Conservation (phyloP, 179 eudicot genomes). For the Carnegiea gigantea region DNA sequence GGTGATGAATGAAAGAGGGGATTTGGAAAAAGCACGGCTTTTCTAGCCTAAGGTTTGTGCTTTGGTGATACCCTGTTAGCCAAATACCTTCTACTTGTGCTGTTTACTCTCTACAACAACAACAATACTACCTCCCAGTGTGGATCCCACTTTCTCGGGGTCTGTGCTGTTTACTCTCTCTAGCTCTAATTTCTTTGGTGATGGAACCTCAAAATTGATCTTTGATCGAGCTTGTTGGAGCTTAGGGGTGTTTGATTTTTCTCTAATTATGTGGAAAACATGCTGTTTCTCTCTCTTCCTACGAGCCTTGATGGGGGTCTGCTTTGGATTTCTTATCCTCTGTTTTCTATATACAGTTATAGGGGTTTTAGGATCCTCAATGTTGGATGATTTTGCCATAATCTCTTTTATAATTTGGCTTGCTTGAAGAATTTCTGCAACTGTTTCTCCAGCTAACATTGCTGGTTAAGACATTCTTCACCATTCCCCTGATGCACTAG, state of each 20-base stretch:
- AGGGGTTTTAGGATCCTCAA: slow-evolving; percentile 80
- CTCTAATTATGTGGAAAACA: slow-evolving; percentile 33
- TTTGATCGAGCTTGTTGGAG: slow-evolving; percentile 55
- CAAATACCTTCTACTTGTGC: slow-evolving; percentile 30
- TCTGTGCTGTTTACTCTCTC: slow-evolving; percentile 18
- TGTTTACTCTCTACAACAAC: slow-evolving; percentile 24
- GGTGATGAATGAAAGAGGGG: slow-evolving; percentile 78
- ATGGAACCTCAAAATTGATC: slow-evolving; percentile 71
- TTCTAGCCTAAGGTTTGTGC: slow-evolving; percentile 80
- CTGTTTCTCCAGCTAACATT: slow-evolving; percentile 81
- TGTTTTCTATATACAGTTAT: slow-evolving; percentile 34
- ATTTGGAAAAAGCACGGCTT: slow-evolving; percentile 83
- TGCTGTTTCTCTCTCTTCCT: slow-evolving; percentile 71
- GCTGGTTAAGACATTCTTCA: slow-evolving; percentile 80
- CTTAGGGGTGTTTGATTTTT: slow-evolving; percentile 39
- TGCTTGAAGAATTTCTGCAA: slow-evolving; percentile 70
- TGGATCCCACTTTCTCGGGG: too few relatives aligned
- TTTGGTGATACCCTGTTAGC: slow-evolving; percentile 89
- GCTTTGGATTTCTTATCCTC: slow-evolving; percentile 33
- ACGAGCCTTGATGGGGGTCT: slow-evolving; percentile 53
- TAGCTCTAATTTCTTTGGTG: slow-evolving; percentile 40
- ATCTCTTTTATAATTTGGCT: slow-evolving; percentile 61
- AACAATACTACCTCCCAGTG: too few relatives aligned
- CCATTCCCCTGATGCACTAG: slow-evolving; percentile 65
- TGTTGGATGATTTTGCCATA: slow-evolving; percentile 34